These are phyloP conservation scores for Sextonia rubra DNA, from an alignment of 164 flowering plant genomes.

Conservation along the genomic window DNA sequence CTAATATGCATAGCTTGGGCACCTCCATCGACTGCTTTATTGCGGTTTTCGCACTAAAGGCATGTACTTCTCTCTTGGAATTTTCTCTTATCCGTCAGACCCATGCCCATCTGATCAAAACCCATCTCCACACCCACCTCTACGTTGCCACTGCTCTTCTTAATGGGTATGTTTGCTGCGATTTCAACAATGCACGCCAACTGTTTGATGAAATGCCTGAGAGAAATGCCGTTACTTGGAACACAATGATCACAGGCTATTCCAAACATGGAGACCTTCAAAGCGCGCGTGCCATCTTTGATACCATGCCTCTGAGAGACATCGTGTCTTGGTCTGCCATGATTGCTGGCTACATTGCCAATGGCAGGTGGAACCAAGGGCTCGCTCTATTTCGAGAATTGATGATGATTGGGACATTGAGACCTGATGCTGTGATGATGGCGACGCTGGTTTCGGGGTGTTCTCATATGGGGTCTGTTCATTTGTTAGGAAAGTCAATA, in stretches of 20 bases:
- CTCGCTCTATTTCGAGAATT: conserved; percentile 39
- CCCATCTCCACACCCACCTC: conserved; percentile 38
- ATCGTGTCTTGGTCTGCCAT: conserved; percentile 58
- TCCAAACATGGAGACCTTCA: conserved; percentile 32
- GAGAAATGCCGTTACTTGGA: conserved; percentile 51
- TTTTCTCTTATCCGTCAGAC: conserved; percentile 33
- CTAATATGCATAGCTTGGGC: conserved; percentile 42
- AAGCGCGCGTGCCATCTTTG: conserved; percentile 38
- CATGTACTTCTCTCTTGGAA: conserved; percentile 25
- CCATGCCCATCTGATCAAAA: conserved; percentile 52
- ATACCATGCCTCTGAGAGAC: conserved; percentile 39
- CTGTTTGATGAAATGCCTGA: conserved; percentile 68
- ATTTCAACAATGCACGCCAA: conserved; percentile 30
- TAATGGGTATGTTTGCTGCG: conserved; percentile 21
- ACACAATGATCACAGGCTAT: conserved; percentile 52
- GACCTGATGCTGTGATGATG: conserved; percentile 39
- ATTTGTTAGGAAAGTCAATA: conserved; percentile 54
- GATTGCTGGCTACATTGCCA: conserved; percentile 44
- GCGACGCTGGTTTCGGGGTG: conserved; percentile 46
- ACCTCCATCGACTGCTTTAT: conserved; percentile 41
- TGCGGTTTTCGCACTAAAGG: conserved; percentile 42
- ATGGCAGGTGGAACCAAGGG: conserved; percentile 30
- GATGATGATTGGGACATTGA: conserved; percentile 25
- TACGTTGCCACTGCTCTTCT: conserved; percentile 53
- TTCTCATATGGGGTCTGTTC: conserved; percentile 43